Conservation (phyloP, 441 rosid species). For the Omphalea diandra region DNA sequence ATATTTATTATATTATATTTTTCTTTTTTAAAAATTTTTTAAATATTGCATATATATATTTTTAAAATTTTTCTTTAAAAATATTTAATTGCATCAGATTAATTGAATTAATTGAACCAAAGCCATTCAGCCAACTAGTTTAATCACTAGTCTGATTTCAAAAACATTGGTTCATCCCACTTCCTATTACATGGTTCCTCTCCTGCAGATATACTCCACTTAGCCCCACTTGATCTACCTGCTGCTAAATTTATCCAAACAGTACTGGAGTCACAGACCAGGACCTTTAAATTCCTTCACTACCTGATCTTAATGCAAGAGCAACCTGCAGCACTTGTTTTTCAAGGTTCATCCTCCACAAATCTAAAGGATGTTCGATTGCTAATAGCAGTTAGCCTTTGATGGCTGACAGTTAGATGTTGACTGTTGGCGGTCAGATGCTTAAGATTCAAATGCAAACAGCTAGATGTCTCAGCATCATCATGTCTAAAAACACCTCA, state of each 20-base stretch:
- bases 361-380: conserved; percentile 5
- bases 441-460: not conserved
- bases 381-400: not conserved
- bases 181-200: conserved; percentile 29
- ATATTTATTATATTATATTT: too few relatives aligned
- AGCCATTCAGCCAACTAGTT: too few relatives aligned
- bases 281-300: conserved; percentile 20
- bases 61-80: too few relatives aligned
- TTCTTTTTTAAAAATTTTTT: too few relatives aligned
- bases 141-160: too few relatives aligned
- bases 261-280: not conserved
- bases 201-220: conserved; percentile 30
- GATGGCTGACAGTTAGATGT: not conserved
- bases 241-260: conserved; percentile 14
- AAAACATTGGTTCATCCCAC: too few relatives aligned
- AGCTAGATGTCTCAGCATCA: not conserved
- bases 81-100: too few relatives aligned
- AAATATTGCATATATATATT: too few relatives aligned
- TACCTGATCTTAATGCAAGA: conserved; percentile 18
- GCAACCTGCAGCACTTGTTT: conserved; percentile 1
- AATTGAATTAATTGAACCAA: too few relatives aligned
- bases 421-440: not conserved
- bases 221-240: conserved; percentile 33
- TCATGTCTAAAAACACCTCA: too few relatives aligned
- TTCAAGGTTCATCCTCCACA: not conserved